Conservation (phyloP, 1,139 yeast genomes). For the Lodderomyces jiufengensis region DNA sequence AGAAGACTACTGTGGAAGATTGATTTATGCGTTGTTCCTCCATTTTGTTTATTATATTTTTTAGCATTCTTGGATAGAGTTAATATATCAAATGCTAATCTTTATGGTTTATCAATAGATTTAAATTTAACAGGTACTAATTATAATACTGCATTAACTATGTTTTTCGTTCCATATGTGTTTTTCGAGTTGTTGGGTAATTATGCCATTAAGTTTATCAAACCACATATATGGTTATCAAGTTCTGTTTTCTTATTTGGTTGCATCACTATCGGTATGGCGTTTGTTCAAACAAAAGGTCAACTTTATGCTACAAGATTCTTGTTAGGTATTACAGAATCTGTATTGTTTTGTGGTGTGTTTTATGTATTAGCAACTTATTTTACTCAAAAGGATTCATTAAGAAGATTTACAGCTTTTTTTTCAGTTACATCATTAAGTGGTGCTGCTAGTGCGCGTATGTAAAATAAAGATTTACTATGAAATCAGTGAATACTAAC, state of each 20-base stretch:
- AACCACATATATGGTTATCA: conserved; percentile 65
- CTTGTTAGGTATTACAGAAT: conserved; percentile 61
- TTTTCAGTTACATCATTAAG: conserved; percentile 47
- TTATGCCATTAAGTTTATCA: conserved; percentile 52
- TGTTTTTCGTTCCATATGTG: conserved; percentile 71
- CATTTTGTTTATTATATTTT: conserved; percentile 65
- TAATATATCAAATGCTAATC: conserved; percentile 69
- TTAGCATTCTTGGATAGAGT: conserved; percentile 70
- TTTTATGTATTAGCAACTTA: conserved; percentile 61
- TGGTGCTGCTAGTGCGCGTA: conserved; percentile 28
- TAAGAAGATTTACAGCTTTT: conserved; percentile 63
- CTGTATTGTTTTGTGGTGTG: conserved; percentile 72
- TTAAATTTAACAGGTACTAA: conserved; percentile 53
- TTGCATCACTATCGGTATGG: conserved; percentile 60
- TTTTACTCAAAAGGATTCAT: conserved; percentile 60
- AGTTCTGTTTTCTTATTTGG: conserved; percentile 59
- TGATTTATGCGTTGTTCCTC: conserved; percentile 65
- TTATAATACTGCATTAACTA: conserved; percentile 60
- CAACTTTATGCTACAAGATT: conserved; percentile 60
- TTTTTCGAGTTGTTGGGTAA: conserved; percentile 67
- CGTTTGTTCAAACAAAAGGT: conserved; percentile 56
- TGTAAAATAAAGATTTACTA: no score
- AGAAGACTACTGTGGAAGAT: conserved; percentile 56
- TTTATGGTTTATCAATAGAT: conserved; percentile 58
- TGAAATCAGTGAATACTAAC: no score